Percentiles rank a stretch among this genome's conserved stretches.
Conservation (phyloP, 2,329 filamentous ascomycete species). For the Claviceps maximensis region DNA sequence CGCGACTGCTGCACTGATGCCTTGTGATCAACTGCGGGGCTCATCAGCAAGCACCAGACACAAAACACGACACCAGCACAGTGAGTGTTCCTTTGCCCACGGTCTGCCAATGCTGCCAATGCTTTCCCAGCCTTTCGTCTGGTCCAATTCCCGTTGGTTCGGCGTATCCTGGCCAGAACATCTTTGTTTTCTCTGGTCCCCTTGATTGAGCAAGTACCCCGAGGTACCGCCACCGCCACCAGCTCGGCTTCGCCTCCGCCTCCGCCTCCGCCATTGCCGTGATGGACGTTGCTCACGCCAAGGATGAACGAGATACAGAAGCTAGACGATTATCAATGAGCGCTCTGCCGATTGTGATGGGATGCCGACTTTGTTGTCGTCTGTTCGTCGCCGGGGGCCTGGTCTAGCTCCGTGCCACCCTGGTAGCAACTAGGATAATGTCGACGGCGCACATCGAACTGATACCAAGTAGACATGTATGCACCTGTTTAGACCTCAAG, state of each 20-base stretch:
- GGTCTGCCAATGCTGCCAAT: not conserved
- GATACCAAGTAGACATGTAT: not conserved
- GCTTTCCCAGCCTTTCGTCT: not conserved
- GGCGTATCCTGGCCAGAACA: not conserved
- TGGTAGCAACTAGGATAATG: constrained; percentile 8
- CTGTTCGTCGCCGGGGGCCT: not conserved
- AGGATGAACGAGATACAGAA: not conserved
- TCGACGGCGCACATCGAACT: constrained; percentile 9
- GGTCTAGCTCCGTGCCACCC: not conserved
- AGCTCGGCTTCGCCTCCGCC: not conserved
- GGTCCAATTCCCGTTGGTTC: not conserved
- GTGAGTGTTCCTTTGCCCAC: not conserved
- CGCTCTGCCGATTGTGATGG: not conserved
- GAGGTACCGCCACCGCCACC: not conserved
- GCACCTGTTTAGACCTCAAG: not conserved
- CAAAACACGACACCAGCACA: not conserved
- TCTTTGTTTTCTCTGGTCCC: not conserved
- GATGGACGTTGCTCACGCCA: not conserved
- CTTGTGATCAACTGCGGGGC: too few relatives aligned
- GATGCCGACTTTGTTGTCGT: not conserved
- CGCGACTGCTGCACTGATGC: not conserved
- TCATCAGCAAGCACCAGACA: not conserved
- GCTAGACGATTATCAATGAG: not conserved
- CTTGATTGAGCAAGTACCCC: not conserved
- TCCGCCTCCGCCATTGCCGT: not conserved